Evolutionary conservation across 352 stramenopile genomes (phyloP).

Genomic region (Globisporangium splendens): DNA sequence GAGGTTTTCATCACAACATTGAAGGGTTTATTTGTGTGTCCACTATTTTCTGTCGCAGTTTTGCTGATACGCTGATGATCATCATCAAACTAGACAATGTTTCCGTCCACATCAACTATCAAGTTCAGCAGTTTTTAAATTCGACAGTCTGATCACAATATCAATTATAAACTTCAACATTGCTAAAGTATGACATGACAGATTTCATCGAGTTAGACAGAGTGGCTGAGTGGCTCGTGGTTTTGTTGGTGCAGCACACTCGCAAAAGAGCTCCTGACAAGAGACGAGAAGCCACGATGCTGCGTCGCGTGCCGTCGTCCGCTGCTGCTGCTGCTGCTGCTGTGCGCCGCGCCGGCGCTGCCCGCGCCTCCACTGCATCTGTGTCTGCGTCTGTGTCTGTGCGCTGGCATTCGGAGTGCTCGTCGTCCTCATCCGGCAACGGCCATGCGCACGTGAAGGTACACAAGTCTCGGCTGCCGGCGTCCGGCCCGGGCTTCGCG

Average conservation of each 20-base stretch:
- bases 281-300: slow-evolving; percentile 1
- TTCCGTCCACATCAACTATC: too few relatives aligned
- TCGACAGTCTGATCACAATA: too few relatives aligned
- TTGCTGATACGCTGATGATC: too few relatives aligned
- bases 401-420: slow-evolving; percentile 30
- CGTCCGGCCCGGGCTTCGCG: slow-evolving; percentile 44
- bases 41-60: too few relatives aligned
- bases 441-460: slow-evolving; percentile 33
- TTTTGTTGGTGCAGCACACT: slow-evolving; percentile 8
- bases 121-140: too few relatives aligned
- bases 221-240: neutral
- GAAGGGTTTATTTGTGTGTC: too few relatives aligned
- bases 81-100: too few relatives aligned
- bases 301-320: slow-evolving; percentile 9
- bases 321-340: neutral
- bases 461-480: slow-evolving; percentile 34
- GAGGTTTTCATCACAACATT: too few relatives aligned
- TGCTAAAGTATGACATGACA: too few relatives aligned
- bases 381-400: neutral
- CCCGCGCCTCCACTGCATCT: neutral
- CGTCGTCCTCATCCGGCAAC: slow-evolving; percentile 7
- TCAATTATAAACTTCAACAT: too few relatives aligned
- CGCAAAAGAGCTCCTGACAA: neutral
- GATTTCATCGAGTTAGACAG: neutral
- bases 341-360: neutral